Conservation (phyloP, 2,329 filamentous ascomycete species). For the Stachybotrys elegans region DNA sequence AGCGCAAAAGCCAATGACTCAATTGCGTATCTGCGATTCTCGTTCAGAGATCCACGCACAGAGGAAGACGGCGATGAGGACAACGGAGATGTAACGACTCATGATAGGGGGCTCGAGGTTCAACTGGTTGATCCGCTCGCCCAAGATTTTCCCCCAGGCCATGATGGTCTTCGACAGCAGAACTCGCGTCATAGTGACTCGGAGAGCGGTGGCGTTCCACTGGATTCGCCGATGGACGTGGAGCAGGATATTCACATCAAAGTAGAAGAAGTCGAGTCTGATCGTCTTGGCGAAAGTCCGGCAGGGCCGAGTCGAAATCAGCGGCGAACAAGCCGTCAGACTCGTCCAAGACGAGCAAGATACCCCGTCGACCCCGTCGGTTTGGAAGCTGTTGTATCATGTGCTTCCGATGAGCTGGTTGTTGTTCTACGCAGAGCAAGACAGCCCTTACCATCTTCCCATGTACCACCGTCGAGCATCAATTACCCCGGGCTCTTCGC, state of each 20-base stretch:
- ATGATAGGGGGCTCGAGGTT: no score
- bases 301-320: no score
- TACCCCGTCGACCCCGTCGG: constrained; percentile 49
- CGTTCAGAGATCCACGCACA: constrained; percentile 69
- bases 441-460: constrained; percentile 61
- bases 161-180: constrained; percentile 23
- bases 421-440: constrained; percentile 73
- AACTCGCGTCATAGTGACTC: constrained; percentile 27
- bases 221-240: constrained; percentile 37
- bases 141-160: constrained; percentile 39
- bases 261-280: constrained; percentile 24
- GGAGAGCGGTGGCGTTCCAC: constrained; percentile 40
- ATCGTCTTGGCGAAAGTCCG: not conserved
- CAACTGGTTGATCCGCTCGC: no score
- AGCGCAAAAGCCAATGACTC: constrained; percentile 87
- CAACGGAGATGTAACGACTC: constrained; percentile 30
- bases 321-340: no score
- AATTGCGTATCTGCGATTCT: constrained; percentile 83
- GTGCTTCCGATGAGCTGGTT: constrained; percentile 81
- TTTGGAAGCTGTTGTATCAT: constrained; percentile 85
- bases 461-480: constrained; percentile 43
- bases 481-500: constrained; percentile 63
- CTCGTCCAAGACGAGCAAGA: no score
- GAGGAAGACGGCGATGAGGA: constrained; percentile 44
- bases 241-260: constrained; percentile 29